phyloP scores from a whole-genome alignment of 2,329 filamentous ascomycete genomes.

The Cercospora sp. region DNA sequence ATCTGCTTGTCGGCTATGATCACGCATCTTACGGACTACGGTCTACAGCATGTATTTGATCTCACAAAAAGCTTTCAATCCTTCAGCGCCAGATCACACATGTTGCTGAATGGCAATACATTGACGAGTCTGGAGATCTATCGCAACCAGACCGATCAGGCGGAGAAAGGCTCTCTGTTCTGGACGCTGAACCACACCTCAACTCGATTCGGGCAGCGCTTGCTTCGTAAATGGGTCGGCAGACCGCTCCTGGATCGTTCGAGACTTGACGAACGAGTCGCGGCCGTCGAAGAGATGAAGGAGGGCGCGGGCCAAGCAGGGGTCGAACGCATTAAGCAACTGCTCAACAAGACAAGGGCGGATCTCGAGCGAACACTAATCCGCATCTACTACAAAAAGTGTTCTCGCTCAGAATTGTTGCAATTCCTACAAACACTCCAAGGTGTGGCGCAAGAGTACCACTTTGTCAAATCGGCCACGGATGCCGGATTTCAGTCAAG shows the following conservation, averaged over 20 bases:
- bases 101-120: constrained; percentile 94
- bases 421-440: constrained; percentile 83
- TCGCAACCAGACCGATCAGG: constrained; percentile 86
- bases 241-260: constrained; percentile 77
- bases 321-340: constrained; percentile 70
- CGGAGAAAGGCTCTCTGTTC: constrained; percentile 83
- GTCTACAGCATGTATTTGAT: constrained; percentile 91
- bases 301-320: constrained; percentile 64
- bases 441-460: constrained; percentile 74
- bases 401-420: constrained; percentile 82
- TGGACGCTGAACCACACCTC: constrained; percentile 93
- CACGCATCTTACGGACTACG: constrained; percentile 85
- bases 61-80: constrained; percentile 96
- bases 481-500: constrained; percentile 72
- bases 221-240: constrained; percentile 93
- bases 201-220: constrained; percentile 82
- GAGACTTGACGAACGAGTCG: constrained; percentile 73
- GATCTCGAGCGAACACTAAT: constrained; percentile 93
- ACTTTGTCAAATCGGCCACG: constrained; percentile 61
- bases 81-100: constrained; percentile 90
- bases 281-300: constrained; percentile 83
- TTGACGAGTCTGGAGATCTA: constrained; percentile 93
- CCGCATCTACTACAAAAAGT: constrained; percentile 96
- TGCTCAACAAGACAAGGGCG: constrained; percentile 70
- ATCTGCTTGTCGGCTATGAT: constrained; percentile 97